A percentile compares a stretch with the other conserved stretches of the same genome.
Evolutionary conservation across 2,329 filamentous ascomycete genomes (phyloP).

Genomic region (Phaeomoniella chlamydospora): DNA sequence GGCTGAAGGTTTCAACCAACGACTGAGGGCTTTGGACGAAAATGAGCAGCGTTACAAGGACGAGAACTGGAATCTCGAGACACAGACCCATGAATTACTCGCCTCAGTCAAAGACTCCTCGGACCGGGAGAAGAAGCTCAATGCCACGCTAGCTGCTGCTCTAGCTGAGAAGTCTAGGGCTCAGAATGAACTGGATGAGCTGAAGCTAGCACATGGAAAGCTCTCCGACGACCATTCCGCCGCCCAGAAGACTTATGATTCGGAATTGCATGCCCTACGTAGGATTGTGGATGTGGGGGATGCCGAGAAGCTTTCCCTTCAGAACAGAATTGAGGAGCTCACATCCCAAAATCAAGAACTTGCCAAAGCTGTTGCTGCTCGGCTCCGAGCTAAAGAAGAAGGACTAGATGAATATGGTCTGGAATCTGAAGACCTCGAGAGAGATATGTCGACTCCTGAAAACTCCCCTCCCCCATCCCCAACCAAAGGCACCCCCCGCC

Average conservation of each 20-base stretch:
- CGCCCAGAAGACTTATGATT: conserved; percentile 69
- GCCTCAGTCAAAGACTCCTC: conserved; percentile 58
- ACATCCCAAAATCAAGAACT: conserved; percentile 82
- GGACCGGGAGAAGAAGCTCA: conserved; percentile 72
- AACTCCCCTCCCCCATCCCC: conserved; percentile 84
- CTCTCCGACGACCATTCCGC: conserved; percentile 67
- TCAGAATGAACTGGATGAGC: conserved; percentile 81
- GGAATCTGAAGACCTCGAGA: conserved; percentile 49
- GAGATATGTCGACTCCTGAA: conserved; percentile 64
- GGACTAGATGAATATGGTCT: conserved; percentile 43
- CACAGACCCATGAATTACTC: conserved; percentile 72
- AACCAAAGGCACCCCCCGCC: conserved; percentile 78
- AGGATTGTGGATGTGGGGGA: conserved; percentile 67
- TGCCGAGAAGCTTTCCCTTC: conserved; percentile 60
- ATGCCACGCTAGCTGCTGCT: conserved; percentile 53
- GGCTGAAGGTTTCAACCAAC: conserved; percentile 61
- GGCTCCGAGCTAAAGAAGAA: conserved; percentile 54
- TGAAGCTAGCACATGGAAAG: conserved; percentile 66
- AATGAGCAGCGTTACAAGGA: conserved; percentile 95
- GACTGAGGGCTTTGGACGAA: conserved; percentile 72
- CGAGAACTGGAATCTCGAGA: conserved; percentile 96
- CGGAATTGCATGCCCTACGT: conserved; percentile 72
- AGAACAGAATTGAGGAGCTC: conserved; percentile 77
- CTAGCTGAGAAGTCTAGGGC: conserved; percentile 61
- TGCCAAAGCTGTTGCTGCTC: conserved; percentile 65